Conservation (phyloP, 805 yeast genomes). For the Lachancea sp. region DNA sequence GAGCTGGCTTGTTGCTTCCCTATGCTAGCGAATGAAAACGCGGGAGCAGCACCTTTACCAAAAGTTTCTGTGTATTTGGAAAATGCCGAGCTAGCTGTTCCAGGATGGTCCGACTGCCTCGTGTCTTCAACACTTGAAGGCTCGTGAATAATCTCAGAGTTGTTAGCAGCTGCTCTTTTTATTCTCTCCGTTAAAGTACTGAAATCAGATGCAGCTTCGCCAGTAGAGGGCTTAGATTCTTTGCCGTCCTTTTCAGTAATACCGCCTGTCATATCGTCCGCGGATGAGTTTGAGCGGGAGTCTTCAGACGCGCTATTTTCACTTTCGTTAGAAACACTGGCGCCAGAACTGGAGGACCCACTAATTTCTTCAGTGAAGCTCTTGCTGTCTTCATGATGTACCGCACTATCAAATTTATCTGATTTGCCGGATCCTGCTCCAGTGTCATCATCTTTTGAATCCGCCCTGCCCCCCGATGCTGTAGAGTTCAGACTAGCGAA, state of each 20-base stretch:
- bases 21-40: constrained; percentile 14
- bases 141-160: constrained; percentile 9
- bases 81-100: constrained; percentile 20
- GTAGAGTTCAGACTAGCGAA: neutral
- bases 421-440: no score
- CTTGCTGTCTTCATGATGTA: neutral
- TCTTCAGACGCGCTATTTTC: neutral
- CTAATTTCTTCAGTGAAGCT: neutral
- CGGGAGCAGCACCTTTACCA: constrained; percentile 11
- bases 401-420: no score
- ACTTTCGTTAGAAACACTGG: neutral
- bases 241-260: neutral
- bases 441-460: neutral
- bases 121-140: neutral
- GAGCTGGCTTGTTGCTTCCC: neutral
- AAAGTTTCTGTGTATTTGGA: constrained; percentile 22
- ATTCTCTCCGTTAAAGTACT: constrained; percentile 24
- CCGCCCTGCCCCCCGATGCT: neutral
- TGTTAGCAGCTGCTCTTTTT: constrained; percentile 24
- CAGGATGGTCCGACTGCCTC: neutral
- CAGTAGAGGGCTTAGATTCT: neutral
- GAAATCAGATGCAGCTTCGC: constrained; percentile 4
- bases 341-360: neutral
- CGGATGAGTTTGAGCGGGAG: neutral
- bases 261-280: neutral